Evolutionary conservation across 2,329 filamentous ascomycete genomes (phyloP).

Genomic region (Colletotrichum siamense): DNA sequence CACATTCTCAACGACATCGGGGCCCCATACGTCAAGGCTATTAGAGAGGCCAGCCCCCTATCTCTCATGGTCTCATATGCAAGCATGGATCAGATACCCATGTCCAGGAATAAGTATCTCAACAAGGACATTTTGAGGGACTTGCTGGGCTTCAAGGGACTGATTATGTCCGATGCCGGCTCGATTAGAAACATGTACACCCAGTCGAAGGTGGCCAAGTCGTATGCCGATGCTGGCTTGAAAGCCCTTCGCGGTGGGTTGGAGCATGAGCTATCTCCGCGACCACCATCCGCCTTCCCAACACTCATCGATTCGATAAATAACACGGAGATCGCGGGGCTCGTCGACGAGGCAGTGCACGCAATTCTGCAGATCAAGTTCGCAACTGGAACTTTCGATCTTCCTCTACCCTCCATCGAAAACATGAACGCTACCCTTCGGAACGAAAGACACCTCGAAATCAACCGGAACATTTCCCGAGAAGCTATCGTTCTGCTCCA

Average conservation of each 20-base stretch:
- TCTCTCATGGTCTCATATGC: slow-evolving; percentile 38
- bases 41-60: slow-evolving; percentile 29
- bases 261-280: slow-evolving; percentile 32
- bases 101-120: slow-evolving; percentile 36
- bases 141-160: slow-evolving; percentile 34
- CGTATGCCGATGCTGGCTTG: slow-evolving; percentile 28
- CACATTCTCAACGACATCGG: slow-evolving; percentile 37
- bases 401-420: slow-evolving; percentile 26
- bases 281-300: slow-evolving; percentile 26
- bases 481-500: slow-evolving; percentile 28
- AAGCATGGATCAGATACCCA: slow-evolving; percentile 34
- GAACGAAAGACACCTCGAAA: slow-evolving; percentile 17
- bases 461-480: slow-evolving; percentile 24
- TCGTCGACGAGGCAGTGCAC: slow-evolving; percentile 30
- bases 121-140: slow-evolving; percentile 29
- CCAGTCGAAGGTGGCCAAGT: slow-evolving; percentile 31
- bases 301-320: slow-evolving; percentile 26
- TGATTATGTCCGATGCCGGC: slow-evolving; percentile 38
- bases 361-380: slow-evolving; percentile 35
- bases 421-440: slow-evolving; percentile 20
- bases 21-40: slow-evolving; percentile 32
- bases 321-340: slow-evolving; percentile 24
- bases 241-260: slow-evolving; percentile 31
- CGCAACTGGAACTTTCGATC: slow-evolving; percentile 30
- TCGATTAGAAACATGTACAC: slow-evolving; percentile 32